Percentiles rank a stretch among this genome's conserved stretches.
Conservation (phyloP, 306 rosid species). For the Gastrolobium villosum region DNA sequence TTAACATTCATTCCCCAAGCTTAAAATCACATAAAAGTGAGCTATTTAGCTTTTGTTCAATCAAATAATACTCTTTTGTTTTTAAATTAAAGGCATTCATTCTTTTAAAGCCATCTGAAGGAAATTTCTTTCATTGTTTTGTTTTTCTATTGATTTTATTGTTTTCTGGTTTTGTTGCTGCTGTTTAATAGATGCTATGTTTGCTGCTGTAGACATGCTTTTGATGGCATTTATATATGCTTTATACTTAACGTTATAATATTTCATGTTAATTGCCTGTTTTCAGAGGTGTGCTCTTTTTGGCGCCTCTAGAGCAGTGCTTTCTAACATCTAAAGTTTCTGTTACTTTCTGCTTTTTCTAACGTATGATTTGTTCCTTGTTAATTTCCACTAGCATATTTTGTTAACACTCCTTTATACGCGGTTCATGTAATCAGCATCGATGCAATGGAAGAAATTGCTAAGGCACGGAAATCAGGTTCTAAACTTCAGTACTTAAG, state of each 20-base stretch:
- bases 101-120: neutral
- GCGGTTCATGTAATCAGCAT: constrained; percentile 98
- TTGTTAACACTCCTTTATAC: constrained; percentile 89
- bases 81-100: too few relatives aligned
- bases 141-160: neutral
- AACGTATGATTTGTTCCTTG: constrained; percentile 9
- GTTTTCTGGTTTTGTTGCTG: neutral
- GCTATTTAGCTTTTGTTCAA: too few relatives aligned
- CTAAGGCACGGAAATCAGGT: constrained; percentile 92
- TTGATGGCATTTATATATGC: neutral
- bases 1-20: too few relatives aligned
- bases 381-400: constrained; percentile 61
- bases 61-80: too few relatives aligned
- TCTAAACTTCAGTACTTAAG: constrained; percentile 40
- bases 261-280: neutral
- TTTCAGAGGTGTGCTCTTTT: neutral
- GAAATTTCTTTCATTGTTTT: constrained; percentile 42
- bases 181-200: too few relatives aligned
- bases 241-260: neutral
- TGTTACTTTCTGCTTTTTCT: constrained; percentile 31
- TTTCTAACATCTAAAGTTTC: neutral
- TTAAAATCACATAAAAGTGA: too few relatives aligned
- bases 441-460: constrained; percentile 97
- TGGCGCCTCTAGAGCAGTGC: neutral
- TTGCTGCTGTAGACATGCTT: neutral